Evolutionary conservation across 352 stramenopile genomes (phyloP).

Genomic region (Globisporangium camurandrum): DNA sequence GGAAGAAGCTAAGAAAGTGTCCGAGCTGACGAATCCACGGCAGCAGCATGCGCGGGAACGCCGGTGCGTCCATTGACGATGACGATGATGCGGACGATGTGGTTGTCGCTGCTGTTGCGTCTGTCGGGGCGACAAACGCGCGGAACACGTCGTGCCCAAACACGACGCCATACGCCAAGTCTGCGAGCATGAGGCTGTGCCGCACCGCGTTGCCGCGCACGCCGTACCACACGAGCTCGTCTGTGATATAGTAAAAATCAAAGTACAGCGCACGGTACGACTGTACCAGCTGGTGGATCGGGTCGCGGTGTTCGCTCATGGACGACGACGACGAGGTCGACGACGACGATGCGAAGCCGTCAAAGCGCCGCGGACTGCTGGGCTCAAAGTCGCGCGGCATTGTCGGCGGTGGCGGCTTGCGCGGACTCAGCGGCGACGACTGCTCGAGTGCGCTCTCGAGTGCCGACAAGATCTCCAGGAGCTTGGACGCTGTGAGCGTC

Average conservation of each 20-base stretch:
- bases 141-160: conserved; percentile 84
- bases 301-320: conserved; percentile 27
- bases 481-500: conserved; percentile 14
- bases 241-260: conserved; percentile 89
- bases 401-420: conserved; percentile 25
- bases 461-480: conserved; percentile 49
- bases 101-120: conserved; percentile 9
- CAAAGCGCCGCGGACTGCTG: conserved; percentile 15
- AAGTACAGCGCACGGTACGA: conserved; percentile 83
- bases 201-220: conserved; percentile 77
- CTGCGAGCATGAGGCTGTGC: conserved; percentile 73
- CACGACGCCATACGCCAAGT: conserved; percentile 77
- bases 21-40: conserved; percentile 83
- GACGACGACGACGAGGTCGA: too few relatives aligned
- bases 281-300: conserved; percentile 55
- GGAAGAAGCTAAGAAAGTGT: conserved; percentile 84
- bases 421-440: conserved; percentile 61
- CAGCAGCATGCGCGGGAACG: conserved; percentile 64
- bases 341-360: conserved; percentile 11
- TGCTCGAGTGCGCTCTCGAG: conserved; percentile 58
- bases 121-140: conserved; percentile 23
- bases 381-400: conserved; percentile 28
- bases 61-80: conserved; percentile 14
- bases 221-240: conserved; percentile 84
- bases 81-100: conserved; percentile 2